Base-by-base conservation (phyloP, 768 basidiomycete genomes). In the Lactarius akahatsu region DNA sequence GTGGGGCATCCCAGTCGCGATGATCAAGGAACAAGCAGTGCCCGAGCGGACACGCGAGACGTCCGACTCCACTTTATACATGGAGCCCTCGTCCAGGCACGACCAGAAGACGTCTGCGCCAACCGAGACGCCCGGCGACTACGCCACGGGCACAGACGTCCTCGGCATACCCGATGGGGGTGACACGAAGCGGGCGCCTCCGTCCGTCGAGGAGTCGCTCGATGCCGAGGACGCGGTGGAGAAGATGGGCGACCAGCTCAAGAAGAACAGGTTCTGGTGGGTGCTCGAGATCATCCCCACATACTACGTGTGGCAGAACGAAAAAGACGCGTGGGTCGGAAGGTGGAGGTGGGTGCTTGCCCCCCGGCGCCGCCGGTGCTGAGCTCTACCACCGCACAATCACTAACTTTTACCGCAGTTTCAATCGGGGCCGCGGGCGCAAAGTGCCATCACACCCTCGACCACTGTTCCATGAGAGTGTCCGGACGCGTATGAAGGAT, bases 231-330 rank as follows among this genome's bases (percentile, higher is more conserved):
- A 79, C 61, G 80, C 79, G 20, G 50, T 84, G 23, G 76, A 84
- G 71, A 83, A 82, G 1, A 70, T 87, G 4, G 77, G 85, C 68
- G 88, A 91, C 71, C 65, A 78, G 65, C 75, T 92, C 57, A 74
- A 78, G 74, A 56, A 58, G 4, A 74, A 76, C 26, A 73, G 72
- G 26, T 8, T 78, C 1, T 92, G 91, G 91, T 88, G 88, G 89
- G 40, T 89, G 18, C 74, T 91, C 43, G 91, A 92, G 76, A 75
- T 89, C 43, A 38, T 91, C 0, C 91, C 89, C 28, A 73, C 82
- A 59, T 74, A 72, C 50, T 83, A 80, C 69, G 73, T 78, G 34
- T 87, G 82, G 80, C 89, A 91, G 72, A 85, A 90, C 67, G 71
- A 68, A 0, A 58, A 80, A 0, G 85, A 85, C 2, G 72, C 70